phyloP scores from a whole-genome alignment of 2,329 filamentous ascomycete genomes.

The Periconia macrospinosa region DNA sequence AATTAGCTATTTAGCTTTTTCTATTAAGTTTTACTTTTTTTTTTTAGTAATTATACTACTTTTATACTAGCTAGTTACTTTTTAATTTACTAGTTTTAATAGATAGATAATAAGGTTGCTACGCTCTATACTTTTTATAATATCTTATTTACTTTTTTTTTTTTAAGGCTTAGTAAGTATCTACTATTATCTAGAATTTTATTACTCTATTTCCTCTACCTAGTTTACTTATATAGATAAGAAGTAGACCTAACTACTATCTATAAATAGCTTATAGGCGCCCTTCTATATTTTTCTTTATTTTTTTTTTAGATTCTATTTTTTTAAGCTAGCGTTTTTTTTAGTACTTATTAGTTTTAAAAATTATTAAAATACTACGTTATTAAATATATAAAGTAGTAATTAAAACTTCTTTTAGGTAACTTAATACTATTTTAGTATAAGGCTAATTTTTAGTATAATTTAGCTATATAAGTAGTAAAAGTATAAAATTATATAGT shows the following conservation, averaged over 20 bases:
- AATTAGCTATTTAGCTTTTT: slow-evolving; percentile 13
- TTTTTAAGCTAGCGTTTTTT: neutral
- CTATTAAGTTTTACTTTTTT: slow-evolving; percentile 9
- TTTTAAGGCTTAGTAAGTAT: slow-evolving; percentile 3
- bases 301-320: neutral
- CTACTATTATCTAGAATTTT: slow-evolving; percentile 2
- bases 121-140: neutral
- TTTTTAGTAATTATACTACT: slow-evolving; percentile 12
- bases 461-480: slow-evolving; percentile 4
- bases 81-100: slow-evolving; percentile 1
- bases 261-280: neutral
- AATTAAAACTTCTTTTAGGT: slow-evolving; percentile 6
- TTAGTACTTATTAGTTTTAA: slow-evolving; percentile 2
- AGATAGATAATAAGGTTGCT: slow-evolving; percentile 3
- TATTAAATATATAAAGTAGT: slow-evolving; percentile 7
- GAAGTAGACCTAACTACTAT: slow-evolving; percentile 1
- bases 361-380: slow-evolving; percentile 11
- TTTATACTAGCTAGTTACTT: slow-evolving; percentile 8
- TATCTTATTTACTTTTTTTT: neutral
- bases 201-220: slow-evolving; percentile 2
- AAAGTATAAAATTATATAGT: slow-evolving; percentile 2
- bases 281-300: neutral
- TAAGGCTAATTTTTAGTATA: neutral
- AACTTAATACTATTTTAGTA: slow-evolving; percentile 10
- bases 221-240: neutral